Evolutionary conservation across 352 stramenopile genomes (phyloP), one percentile per base, ranked within the genome.

Genomic region (Globisporangium nodosum): DNA sequence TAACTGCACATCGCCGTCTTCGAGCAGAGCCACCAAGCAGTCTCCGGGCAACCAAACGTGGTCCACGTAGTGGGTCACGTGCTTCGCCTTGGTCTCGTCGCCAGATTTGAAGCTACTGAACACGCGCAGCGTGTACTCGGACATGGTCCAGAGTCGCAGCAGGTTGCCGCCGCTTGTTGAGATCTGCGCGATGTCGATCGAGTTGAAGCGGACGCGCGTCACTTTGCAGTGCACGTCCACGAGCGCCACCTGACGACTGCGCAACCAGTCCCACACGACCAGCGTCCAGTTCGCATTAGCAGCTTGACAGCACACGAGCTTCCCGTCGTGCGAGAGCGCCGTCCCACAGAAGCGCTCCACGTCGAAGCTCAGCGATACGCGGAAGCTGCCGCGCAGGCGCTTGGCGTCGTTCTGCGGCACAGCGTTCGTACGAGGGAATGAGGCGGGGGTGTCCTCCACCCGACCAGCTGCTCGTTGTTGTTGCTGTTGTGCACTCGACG

Each of bases 81-180:
- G 73, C 39, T 77, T 72, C 9, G 68, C 57, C 9, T 80, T 84
- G 3, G 68, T 79, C 59, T 91, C 81, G 46, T 88, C 79, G 3
- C 75, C 78, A 3, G 80, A 90, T 30, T 87, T 88, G 72, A 93
- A 93, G 60, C 76, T 91, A 1, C 69, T 78, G 40, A 91, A 73
- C 37, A 60, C 68, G 45, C 80, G 83, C n/a, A 90, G 69, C 16
- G 77, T 78, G 63, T 89, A 90, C 60, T 87, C 75, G 27, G 71
- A 74, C 33, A 93, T 69, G 58, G 74, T 89, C 83, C 83, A 93
- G 40, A 93, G 73, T 7, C 81, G 74, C n/a, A 91, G 69, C 39
- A 87, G 40, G 43, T 78, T 85, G 24, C 78, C 77, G 2, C 81
- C 83, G 13, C 78, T 87, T 11, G 81, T 88, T 20, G 83, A 90